Evolutionary conservation across 805 yeast genomes (phyloP), one percentile per base, ranked within the genome.

Genomic region (Ogataea henricii): DNA sequence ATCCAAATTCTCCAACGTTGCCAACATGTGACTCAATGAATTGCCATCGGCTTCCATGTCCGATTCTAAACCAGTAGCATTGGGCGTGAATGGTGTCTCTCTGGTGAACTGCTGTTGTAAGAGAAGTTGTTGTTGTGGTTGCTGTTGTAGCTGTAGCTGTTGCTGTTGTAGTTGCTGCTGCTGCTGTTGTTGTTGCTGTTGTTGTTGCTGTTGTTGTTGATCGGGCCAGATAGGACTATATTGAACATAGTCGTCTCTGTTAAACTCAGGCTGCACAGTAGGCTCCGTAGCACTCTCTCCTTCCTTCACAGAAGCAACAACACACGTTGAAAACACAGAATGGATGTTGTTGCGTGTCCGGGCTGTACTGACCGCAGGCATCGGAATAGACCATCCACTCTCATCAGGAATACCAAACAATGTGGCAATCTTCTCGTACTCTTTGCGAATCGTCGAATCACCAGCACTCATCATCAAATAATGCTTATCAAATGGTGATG

Each of bases 361-460:
- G 0, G 96, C 86, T 0, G 97, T 89, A 1, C 94, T 85, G 36
- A 89, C 82, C 0, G 92, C 88, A 2, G 99, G 97, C 92, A 88
- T 87, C 1, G 98, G 96, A 42, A 95, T 83, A 0, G 97, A 85
- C 99, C 99, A 94, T 1, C 99, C 99, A 59, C 86, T 83, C 10
- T 88, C 96, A 52, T 87, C 92, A 0, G 99, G 98, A 20, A 92
- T 83, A 13, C 99, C 99, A 70, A 90, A 95, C 46, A 94, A 71
- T 0, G 97, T 89, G 0, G 94, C 90, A 2, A 94, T 85, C 56
- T 81, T 83, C 55, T 87, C 96, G 61, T 85, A 87, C 54, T 88
- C 95, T 53, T 85, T 87, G 57, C 86, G 81, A 56, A 87, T 74
- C 7, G 88, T 79, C 12, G 83, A 72, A 55, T 87, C 89, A 9